These are phyloP conservation scores for Aureobasidium mangrovei DNA, from an alignment of 2,329 filamentous ascomycete species.

Conservation along the genomic window DNA sequence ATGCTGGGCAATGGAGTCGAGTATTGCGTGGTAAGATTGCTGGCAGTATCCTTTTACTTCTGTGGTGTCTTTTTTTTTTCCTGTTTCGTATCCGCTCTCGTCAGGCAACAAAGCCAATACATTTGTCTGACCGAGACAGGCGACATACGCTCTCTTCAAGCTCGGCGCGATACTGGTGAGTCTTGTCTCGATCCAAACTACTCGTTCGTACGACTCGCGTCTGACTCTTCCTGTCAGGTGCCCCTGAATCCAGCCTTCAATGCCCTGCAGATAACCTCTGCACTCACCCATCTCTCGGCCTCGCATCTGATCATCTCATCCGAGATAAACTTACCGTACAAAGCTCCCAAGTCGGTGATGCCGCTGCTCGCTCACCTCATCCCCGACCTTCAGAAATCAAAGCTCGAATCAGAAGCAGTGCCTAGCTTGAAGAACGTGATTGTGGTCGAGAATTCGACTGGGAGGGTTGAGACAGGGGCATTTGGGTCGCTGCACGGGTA, in stretches of 20 bases:
- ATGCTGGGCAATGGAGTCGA: conserved; percentile 79
- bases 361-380: conserved; percentile 48
- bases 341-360: conserved; percentile 51
- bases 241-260: conserved; percentile 90
- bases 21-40: conserved; percentile 56
- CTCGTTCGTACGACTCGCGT: background rate
- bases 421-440: conserved; percentile 64
- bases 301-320: conserved; percentile 74
- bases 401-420: conserved; percentile 48
- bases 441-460: conserved; percentile 66
- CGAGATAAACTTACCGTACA: conserved; percentile 71
- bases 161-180: conserved; percentile 76
- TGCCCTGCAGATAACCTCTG: conserved; percentile 64
- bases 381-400: conserved; percentile 36
- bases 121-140: conserved; percentile 20
- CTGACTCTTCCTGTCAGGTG: conserved; percentile 39
- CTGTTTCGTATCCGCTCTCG: background rate
- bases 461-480: conserved; percentile 39
- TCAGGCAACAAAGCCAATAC: background rate
- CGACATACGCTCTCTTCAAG: conserved; percentile 84
- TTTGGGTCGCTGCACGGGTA: conserved; percentile 40
- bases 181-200: background rate
- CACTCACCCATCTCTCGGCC: conserved; percentile 65
- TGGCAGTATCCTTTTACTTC: background rate
- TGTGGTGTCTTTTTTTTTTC: background rate